phyloP scores from a whole-genome alignment of 352 stramenopile species.

The Phytophthora chlamydospora region DNA sequence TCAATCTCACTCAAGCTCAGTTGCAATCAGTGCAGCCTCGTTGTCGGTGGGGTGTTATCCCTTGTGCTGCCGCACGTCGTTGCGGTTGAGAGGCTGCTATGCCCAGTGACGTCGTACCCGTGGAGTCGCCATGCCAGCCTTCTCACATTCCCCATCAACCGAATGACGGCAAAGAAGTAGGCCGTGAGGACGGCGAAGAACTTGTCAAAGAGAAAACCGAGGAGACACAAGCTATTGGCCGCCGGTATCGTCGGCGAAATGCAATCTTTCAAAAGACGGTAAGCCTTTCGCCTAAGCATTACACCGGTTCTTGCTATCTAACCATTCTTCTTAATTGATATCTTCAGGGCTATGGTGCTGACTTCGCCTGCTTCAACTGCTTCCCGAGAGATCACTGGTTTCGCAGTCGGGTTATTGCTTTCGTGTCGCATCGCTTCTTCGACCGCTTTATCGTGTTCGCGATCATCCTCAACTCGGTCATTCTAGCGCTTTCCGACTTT shows the following conservation, averaged over 20 bases:
- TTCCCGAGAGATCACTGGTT: slow-evolving; percentile 56
- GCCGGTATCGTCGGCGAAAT: slow-evolving; percentile 12
- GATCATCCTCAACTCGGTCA: slow-evolving; percentile 86
- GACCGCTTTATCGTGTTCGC: slow-evolving; percentile 86
- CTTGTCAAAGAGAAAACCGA: too few species aligned
- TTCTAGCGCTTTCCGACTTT: slow-evolving; percentile 86
- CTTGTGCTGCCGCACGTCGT: too few species aligned
- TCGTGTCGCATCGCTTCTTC: slow-evolving; percentile 69
- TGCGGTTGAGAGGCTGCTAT: too few species aligned
- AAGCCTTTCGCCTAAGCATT: background rate
- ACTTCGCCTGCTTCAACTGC: slow-evolving; percentile 50
- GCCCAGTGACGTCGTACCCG: too few species aligned
- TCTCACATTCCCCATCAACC: too few species aligned
- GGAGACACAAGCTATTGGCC: too few species aligned
- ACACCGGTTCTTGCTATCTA: background rate
- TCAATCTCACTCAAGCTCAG: too few species aligned
- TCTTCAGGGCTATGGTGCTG: slow-evolving; percentile 27
- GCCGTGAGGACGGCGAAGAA: too few species aligned
- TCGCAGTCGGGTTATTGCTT: slow-evolving; percentile 45
- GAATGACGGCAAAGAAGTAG: too few species aligned
- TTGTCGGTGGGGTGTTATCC: too few species aligned
- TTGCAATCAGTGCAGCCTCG: too few species aligned
- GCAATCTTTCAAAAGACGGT: slow-evolving; percentile 11
- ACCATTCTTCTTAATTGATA: background rate
- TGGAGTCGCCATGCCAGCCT: too few species aligned